Evolutionary conservation across 1,284 basidiomycete species (phyloP).

Genomic region (Xerocomus amazonicus): DNA sequence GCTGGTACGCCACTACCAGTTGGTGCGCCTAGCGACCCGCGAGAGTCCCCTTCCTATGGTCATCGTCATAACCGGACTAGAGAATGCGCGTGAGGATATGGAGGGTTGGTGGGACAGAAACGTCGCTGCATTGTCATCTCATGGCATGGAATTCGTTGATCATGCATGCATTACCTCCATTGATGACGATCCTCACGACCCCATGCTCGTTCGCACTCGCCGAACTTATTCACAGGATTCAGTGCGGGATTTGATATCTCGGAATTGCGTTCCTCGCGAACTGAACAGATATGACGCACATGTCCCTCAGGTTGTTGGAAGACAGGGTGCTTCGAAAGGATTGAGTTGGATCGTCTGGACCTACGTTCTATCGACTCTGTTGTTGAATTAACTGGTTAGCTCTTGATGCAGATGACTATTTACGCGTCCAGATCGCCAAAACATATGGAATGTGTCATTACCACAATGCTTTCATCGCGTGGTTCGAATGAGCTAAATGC

Average conservation of each 20-base stretch:
- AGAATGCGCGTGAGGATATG: constrained; percentile 31
- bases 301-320: not conserved
- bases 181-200: constrained; percentile 22
- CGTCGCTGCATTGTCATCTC: constrained; percentile 9
- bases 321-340: constrained; percentile 5
- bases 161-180: constrained; percentile 33
- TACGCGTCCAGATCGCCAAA: too few relatives aligned
- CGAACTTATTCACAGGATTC: constrained; percentile 14
- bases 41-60: constrained; percentile 24
- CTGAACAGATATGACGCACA: not conserved
- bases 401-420: not conserved
- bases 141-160: constrained; percentile 28
- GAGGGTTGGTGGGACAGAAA: constrained; percentile 35
- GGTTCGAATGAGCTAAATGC: not conserved
- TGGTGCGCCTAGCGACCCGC: constrained; percentile 16
- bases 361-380: constrained; percentile 18
- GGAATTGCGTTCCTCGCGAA: constrained; percentile 11
- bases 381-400: constrained; percentile 1
- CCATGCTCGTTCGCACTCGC: constrained; percentile 12
- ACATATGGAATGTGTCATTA: too few relatives aligned
- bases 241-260: constrained; percentile 28
- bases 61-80: constrained; percentile 34
- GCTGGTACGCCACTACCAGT: constrained; percentile 30
- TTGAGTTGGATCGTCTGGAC: constrained; percentile 17
- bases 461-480: too few relatives aligned